Evolutionary conservation across 768 basidiomycete genomes (phyloP).

Genomic region (Lepiota subincarnata): DNA sequence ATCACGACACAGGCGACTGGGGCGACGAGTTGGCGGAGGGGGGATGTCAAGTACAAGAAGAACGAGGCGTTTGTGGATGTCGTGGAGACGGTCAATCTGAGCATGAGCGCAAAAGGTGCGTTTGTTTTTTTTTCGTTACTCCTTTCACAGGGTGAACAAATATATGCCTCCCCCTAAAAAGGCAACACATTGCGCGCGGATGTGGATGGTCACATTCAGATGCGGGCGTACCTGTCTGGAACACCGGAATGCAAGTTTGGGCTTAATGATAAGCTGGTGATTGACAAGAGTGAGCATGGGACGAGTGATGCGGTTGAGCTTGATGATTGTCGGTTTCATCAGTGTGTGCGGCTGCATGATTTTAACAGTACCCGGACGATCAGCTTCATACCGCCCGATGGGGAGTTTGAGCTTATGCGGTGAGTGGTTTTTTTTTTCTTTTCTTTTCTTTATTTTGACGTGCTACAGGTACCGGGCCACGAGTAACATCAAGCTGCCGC

Average conservation of each 20-base stretch:
- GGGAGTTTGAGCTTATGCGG: conserved; percentile 99
- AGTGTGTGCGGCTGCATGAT: conserved; percentile 92
- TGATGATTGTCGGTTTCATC: conserved; percentile 98
- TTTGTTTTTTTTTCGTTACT: neutral
- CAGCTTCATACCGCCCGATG: conserved; percentile 96
- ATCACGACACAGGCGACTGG: conserved; percentile 98
- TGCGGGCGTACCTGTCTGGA: conserved; percentile 95
- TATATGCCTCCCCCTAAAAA: too few species aligned
- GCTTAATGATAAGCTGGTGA: conserved; percentile 95
- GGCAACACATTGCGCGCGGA: conserved; percentile 92
- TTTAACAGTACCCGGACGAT: conserved; percentile 94
- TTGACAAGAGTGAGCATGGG: conserved; percentile 76
- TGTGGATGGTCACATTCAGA: conserved; percentile 95
- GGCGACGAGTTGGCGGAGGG: conserved; percentile 90
- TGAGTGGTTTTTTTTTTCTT: too few species aligned
- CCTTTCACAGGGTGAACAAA: neutral
- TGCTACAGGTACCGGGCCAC: conserved; percentile 92
- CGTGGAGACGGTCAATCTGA: conserved; percentile 91
- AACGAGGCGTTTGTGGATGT: conserved; percentile 99
- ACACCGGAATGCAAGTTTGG: conserved; percentile 99
- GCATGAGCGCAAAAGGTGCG: conserved; percentile 95
- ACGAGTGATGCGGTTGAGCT: conserved; percentile 84
- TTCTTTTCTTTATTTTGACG: too few species aligned
- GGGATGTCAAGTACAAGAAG: conserved; percentile 98
- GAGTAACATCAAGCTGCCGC: conserved; percentile 91